Evolutionary conservation across 2,329 filamentous ascomycete species (phyloP).

Genomic region (Aschersonia sp.): DNA sequence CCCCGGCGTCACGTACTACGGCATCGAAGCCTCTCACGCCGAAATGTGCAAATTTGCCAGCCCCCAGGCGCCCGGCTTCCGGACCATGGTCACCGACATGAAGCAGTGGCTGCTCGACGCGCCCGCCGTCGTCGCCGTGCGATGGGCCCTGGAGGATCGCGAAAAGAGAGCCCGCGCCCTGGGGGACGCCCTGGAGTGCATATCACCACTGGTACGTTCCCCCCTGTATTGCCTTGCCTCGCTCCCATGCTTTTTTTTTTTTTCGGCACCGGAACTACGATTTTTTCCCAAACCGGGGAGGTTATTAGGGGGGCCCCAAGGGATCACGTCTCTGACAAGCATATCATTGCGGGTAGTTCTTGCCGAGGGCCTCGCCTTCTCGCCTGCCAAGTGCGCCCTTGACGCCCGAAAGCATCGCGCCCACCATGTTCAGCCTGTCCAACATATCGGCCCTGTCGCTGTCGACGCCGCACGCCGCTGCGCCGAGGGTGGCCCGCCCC

Average conservation of each 20-base stretch:
- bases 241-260: neutral
- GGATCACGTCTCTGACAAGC: too few relatives aligned
- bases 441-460: neutral
- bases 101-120: conserved; percentile 39
- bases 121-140: conserved; percentile 34
- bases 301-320: too few relatives aligned
- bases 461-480: neutral
- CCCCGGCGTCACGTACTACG: conserved; percentile 56
- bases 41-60: conserved; percentile 60
- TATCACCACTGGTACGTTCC: conserved; percentile 12
- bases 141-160: conserved; percentile 47
- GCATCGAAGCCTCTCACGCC: conserved; percentile 60
- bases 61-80: conserved; percentile 50
- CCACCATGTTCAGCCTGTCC: neutral
- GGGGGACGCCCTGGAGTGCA: conserved; percentile 30
- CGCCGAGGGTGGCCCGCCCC: too few relatives aligned
- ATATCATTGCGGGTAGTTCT: neutral
- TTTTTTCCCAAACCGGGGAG: too few relatives aligned
- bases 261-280: neutral
- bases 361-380: neutral
- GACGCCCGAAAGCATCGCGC: neutral
- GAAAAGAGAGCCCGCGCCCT: conserved; percentile 29
- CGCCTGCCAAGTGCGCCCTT: neutral
- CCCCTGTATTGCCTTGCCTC: neutral
- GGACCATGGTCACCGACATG: conserved; percentile 32